Evolutionary conservation across 1,284 basidiomycete species (phyloP).

Genomic region (Entoloma clypeatum): DNA sequence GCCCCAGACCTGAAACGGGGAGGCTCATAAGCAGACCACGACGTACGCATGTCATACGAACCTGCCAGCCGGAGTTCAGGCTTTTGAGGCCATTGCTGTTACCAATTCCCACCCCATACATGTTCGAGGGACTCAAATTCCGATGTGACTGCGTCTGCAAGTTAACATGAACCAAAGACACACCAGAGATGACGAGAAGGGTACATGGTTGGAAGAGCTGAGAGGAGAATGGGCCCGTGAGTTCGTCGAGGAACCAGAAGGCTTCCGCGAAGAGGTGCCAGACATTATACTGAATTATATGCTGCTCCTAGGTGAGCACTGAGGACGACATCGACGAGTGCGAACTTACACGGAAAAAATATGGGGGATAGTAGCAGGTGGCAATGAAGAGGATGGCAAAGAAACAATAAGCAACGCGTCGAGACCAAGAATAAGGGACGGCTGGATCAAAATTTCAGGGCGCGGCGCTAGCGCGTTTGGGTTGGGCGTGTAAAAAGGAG

Average conservation of each 20-base stretch:
- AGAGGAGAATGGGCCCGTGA: constrained; percentile 60
- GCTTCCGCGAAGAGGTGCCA: constrained; percentile 56
- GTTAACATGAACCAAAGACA: constrained; percentile 9
- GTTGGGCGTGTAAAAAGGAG: constrained; percentile 12
- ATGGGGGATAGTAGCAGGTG: constrained; percentile 14
- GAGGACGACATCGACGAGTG: constrained; percentile 8
- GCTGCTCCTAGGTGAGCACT: constrained; percentile 8
- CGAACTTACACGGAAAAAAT: constrained; percentile 15
- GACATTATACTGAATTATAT: constrained; percentile 45
- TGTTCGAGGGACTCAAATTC: constrained; percentile 45
- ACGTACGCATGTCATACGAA: constrained; percentile 30
- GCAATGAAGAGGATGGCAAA: constrained; percentile 26
- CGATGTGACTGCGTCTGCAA: constrained; percentile 40
- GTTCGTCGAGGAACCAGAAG: constrained; percentile 61
- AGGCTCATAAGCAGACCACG: constrained; percentile 2
- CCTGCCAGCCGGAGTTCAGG: constrained; percentile 69
- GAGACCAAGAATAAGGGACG: constrained; percentile 15
- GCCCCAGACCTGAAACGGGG: constrained; percentile 54
- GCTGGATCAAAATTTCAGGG: constrained; percentile 8
- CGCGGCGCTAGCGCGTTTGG: constrained; percentile 3
- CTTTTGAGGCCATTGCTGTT: constrained; percentile 46
- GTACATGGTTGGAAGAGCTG: constrained; percentile 53
- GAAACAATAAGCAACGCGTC: constrained; percentile 15
- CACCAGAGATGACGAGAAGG: constrained; percentile 23
- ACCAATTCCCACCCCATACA: constrained; percentile 53